phyloP scores from a whole-genome alignment of 371 early-diverging fungal genomes.

The Apophysomyces trapeziformis region DNA sequence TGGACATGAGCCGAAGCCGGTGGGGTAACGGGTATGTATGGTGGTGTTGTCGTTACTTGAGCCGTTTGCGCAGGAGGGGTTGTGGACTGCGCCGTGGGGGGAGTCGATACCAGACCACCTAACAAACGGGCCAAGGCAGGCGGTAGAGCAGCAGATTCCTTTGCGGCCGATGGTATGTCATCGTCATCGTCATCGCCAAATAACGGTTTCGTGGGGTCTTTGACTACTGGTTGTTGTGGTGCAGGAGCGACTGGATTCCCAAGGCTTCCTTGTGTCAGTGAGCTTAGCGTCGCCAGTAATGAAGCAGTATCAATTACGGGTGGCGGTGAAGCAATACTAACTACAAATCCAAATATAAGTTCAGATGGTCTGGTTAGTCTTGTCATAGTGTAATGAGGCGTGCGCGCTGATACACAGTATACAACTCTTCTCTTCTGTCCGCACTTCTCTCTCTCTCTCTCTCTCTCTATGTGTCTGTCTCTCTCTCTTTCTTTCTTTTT shows the following conservation, averaged over 20 bases:
- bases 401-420: not conserved
- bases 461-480: not conserved
- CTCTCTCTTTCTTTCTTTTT: not conserved
- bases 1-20: conserved; percentile 4
- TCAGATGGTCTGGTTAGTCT: not conserved
- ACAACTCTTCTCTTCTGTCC: not conserved
- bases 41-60: conserved; percentile 8
- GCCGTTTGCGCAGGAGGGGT: not conserved
- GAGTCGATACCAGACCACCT: conserved; percentile 31
- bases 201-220: conserved; percentile 11
- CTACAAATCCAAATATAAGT: not conserved
- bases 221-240: conserved; percentile 5
- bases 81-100: not conserved
- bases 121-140: conserved; percentile 42
- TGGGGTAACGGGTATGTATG: conserved; percentile 14
- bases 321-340: conserved; percentile 6
- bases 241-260: conserved; percentile 28
- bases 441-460: no score
- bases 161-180: not conserved
- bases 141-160: conserved; percentile 25
- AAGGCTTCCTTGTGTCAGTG: conserved; percentile 33
- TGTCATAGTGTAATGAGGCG: not conserved
- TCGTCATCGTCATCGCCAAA: conserved; percentile 12
- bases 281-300: conserved; percentile 35
- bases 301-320: conserved; percentile 37